Percentiles rank a stretch among this genome's conserved stretches.
Conservation (phyloP, 805 yeast genomes). For the Kurtzmaniella cleridarum region DNA sequence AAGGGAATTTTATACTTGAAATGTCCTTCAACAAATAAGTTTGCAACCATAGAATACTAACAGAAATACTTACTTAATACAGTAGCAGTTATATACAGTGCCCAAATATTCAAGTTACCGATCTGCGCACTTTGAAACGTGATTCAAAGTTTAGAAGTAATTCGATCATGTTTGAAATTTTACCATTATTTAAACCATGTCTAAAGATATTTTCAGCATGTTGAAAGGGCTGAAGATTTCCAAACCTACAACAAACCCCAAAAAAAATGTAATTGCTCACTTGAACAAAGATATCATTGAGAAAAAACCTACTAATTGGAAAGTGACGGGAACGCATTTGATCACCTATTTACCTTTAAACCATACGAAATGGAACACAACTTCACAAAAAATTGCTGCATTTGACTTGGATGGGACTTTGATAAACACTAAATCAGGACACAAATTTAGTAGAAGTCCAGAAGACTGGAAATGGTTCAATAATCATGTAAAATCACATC, state of each 20-base stretch:
- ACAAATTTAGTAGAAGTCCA: slow-evolving; percentile 50
- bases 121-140: too few species aligned
- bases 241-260: slow-evolving; percentile 1
- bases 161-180: too few species aligned
- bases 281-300: neutral
- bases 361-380: slow-evolving; percentile 1
- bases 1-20: too few species aligned
- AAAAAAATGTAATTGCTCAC: neutral
- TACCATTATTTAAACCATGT: slow-evolving; percentile 1
- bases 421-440: slow-evolving; percentile 59
- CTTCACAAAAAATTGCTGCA: slow-evolving; percentile 46
- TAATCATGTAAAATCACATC: slow-evolving; percentile 15
- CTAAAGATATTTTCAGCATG: slow-evolving; percentile 10
- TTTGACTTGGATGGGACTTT: slow-evolving; percentile 87
- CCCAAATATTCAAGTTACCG: too few species aligned
- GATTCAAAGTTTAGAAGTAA: too few species aligned
- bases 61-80: too few species aligned
- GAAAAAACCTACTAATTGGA: slow-evolving; percentile 10
- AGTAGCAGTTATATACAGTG: too few species aligned
- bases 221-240: slow-evolving; percentile 6
- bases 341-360: slow-evolving; percentile 36
- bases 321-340: slow-evolving; percentile 36
- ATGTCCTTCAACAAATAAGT: too few species aligned
- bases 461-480: slow-evolving; percentile 68
- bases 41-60: too few species aligned